Conservation (phyloP, 768 basidiomycete genomes). For the Amanita muscaria region DNA sequence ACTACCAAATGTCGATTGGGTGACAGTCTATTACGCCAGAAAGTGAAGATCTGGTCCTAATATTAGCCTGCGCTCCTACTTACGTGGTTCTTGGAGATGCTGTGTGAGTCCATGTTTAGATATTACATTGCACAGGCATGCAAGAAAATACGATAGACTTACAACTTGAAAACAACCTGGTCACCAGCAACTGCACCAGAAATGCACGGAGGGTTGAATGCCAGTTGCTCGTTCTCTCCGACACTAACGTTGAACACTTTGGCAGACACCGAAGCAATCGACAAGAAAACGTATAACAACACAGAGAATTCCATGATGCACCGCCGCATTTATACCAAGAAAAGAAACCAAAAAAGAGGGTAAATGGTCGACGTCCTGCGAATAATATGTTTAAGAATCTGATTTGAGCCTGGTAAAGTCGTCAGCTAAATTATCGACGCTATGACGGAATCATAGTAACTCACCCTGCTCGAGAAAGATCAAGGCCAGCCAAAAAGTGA, state of each 20-base stretch:
- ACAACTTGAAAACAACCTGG: constrained; percentile 5
- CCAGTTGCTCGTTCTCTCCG: constrained; percentile 2
- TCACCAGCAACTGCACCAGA: constrained; percentile 5
- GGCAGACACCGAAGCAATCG: background rate
- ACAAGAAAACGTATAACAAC: background rate
- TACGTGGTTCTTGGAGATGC: constrained; percentile 6
- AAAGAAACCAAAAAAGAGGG: background rate
- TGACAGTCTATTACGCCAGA: constrained; percentile 40
- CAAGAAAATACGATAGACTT: background rate
- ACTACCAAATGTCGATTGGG: constrained; percentile 48
- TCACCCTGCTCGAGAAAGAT: constrained; percentile 3
- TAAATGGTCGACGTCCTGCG: constrained; percentile 3
- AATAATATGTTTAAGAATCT: background rate
- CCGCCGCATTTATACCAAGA: background rate
- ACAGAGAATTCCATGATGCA: background rate
- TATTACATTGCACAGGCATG: too few species aligned
- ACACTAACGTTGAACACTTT: constrained; percentile 3
- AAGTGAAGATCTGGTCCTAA: too few species aligned
- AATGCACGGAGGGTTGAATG: constrained; percentile 1
- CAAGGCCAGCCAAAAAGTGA: background rate
- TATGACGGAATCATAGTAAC: background rate
- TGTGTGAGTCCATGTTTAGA: background rate
- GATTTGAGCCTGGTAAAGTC: background rate
- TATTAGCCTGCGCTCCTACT: too few species aligned
- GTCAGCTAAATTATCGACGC: background rate